Percentiles rank a stretch among this genome's conserved stretches.
These are phyloP conservation scores for Penicillium daleae DNA, from an alignment of 495 filamentous ascomycete species.

Conservation along the genomic window DNA sequence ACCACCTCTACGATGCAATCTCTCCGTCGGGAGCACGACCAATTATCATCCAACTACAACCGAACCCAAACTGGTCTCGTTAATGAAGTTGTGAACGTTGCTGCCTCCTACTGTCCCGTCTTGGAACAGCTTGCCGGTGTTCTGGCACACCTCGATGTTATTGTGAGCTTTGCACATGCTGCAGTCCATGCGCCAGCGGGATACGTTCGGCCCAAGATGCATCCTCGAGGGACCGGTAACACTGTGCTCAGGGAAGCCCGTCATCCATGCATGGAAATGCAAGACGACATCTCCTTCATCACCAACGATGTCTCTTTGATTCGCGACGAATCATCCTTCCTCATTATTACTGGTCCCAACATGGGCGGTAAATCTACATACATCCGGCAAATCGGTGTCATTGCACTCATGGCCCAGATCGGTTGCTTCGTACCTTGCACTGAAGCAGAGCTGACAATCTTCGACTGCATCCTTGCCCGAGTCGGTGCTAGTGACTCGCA, in stretches of 20 bases:
- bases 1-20: conserved; percentile 84
- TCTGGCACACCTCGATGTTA: conserved; percentile 93
- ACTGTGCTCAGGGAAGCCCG: conserved; percentile 91
- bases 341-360: conserved; percentile 98
- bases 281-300: conserved; percentile 98
- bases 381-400: conserved; percentile 96
- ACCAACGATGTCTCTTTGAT: conserved; percentile 91
- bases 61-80: conserved; percentile 91
- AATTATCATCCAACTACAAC: conserved; percentile 94
- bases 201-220: conserved; percentile 91
- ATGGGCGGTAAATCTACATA: conserved; percentile 99
- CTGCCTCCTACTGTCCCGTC: conserved; percentile 92
- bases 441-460: conserved; percentile 90
- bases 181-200: conserved; percentile 90
- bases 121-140: conserved; percentile 88
- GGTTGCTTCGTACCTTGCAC: conserved; percentile 95
- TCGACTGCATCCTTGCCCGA: conserved; percentile 96
- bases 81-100: conserved; percentile 88
- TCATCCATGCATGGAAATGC: conserved; percentile 99
- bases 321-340: conserved; percentile 83
- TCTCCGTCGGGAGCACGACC: conserved; percentile 88
- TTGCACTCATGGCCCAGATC: conserved; percentile 96
- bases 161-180: conserved; percentile 92
- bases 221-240: conserved; percentile 85
- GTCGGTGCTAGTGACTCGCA: conserved; percentile 96